Base-by-base conservation (phyloP, 1,284 basidiomycete genomes). In the Schizophyllum amplum region DNA sequence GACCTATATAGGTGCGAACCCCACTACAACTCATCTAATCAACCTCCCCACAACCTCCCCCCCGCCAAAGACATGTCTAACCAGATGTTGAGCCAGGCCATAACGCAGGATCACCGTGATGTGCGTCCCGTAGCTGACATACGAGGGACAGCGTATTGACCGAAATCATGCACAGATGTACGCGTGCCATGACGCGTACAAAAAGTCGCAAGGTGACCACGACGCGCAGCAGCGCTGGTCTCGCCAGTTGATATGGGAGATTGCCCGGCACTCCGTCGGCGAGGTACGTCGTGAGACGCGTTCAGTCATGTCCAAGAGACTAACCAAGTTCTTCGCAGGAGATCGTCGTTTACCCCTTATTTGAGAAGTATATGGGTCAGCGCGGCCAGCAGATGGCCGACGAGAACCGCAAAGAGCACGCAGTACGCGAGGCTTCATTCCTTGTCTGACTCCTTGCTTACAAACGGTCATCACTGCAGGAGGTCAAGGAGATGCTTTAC, bases 271-370 rank as follows among this genome's bases (percentile, higher is more conserved):
- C 62, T 79, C 84, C 4, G 77, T 83, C 2, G 83, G 80, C 5
- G 84, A 86, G 33, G 33, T 42, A 17, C 33, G 33, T 33, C 13
- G 6, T 33, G n/a, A n/a, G n/a, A 33, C 13, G 27, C 27, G 5
- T 33, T 13, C 5, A 13, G 5, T 33, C n/a, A 33, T 33, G 6
- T 13, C 27, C 13, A 6, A 13, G 27, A 6, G 5, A 13, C 27
- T 33, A 5, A 33, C 13, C 13, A 33, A 6, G 13, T 5, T 13
- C 6, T 33, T 33, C 27, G 5, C 27, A 33, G 65, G 84, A 87
- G 66, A 77, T 86, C 52, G 75, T 87, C 21, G 79, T 85, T 1
- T 85, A 87, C 62, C 84, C 84, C 5, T 72, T 86, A 54, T 79
- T 87, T 75, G 83, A 87, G 67, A 72, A 80, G 61, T 71, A 81